These are phyloP conservation scores for Bruguiera parviflora DNA, from an alignment of 345 rosid species.

Conservation along the genomic window DNA sequence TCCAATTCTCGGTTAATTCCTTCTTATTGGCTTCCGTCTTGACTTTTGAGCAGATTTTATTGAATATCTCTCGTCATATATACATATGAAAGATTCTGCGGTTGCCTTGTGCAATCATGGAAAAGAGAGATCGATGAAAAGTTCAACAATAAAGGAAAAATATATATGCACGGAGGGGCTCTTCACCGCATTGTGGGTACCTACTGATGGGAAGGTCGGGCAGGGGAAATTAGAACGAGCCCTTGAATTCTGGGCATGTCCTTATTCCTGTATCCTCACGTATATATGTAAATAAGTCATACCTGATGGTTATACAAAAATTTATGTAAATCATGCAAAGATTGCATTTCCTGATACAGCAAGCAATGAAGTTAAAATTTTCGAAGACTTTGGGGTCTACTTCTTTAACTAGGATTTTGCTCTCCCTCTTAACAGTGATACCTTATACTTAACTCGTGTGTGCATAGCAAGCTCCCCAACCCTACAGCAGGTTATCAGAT, in stretches of 20 bases:
- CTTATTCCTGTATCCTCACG: not conserved
- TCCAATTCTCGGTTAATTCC: not conserved
- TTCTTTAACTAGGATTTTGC: no score
- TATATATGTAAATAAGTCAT: no score
- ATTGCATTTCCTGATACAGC: not conserved
- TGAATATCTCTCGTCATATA: not conserved
- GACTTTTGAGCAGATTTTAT: slow-evolving; percentile 6
- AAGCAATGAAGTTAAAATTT: not conserved
- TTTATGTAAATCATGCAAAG: not conserved
- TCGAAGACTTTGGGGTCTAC: no score
- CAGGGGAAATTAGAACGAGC: no score
- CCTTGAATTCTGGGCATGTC: not conserved
- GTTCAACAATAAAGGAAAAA: slow-evolving; percentile 7
- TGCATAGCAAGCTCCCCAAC: not conserved
- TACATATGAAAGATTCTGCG: slow-evolving; percentile 16
- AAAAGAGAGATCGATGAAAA: slow-evolving; percentile 6
- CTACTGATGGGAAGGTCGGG: no score
- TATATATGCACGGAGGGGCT: not conserved
- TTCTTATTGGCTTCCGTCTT: slow-evolving; percentile 17
- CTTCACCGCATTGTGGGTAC: not conserved
- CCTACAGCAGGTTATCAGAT: slow-evolving; percentile 12
- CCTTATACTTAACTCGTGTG: no score
- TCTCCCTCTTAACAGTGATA: no score
- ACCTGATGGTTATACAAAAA: no score
- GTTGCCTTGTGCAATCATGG: slow-evolving; percentile 27